These are phyloP conservation scores for Taiwanofungus camphoratus DNA, from an alignment of 1,284 basidiomycete species.

Conservation along the genomic window DNA sequence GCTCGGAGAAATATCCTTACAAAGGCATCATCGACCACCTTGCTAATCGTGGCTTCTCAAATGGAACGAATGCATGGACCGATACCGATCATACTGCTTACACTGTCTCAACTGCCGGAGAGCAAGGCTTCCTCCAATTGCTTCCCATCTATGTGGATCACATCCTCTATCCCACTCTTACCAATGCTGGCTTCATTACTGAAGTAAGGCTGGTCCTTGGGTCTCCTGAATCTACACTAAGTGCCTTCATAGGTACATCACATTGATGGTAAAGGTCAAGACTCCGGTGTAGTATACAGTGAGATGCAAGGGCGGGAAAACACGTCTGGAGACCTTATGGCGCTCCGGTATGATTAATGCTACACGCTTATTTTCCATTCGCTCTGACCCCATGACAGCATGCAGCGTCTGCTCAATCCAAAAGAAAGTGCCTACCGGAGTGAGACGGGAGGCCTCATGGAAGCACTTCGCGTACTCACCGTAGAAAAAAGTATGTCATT, in stretches of 20 bases:
- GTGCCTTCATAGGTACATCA: conserved; percentile 69
- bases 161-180: conserved; percentile 94
- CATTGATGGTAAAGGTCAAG: conserved; percentile 84
- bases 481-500: conserved; percentile 76
- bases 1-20: conserved; percentile 92
- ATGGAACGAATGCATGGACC: conserved; percentile 87
- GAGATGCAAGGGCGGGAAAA: conserved; percentile 99
- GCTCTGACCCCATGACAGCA: conserved; percentile 36
- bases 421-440: conserved; percentile 86
- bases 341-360: conserved; percentile 52
- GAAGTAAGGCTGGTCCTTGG: conserved; percentile 49
- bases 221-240: conserved; percentile 12
- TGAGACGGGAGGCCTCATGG: conserved; percentile 96
- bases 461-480: conserved; percentile 80
- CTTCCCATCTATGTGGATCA: conserved; percentile 97
- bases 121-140: conserved; percentile 92
- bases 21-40: conserved; percentile 96
- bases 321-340: conserved; percentile 87
- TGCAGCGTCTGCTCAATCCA: conserved; percentile 79
- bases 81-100: conserved; percentile 91
- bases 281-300: conserved; percentile 95
- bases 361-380: conserved; percentile 10
- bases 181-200: conserved; percentile 86
- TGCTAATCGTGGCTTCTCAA: conserved; percentile 95
- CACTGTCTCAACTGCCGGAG: conserved; percentile 95